Evolutionary conservation across 2,329 filamentous ascomycete genomes (phyloP).

Genomic region (Chaetomiaceae sp.): DNA sequence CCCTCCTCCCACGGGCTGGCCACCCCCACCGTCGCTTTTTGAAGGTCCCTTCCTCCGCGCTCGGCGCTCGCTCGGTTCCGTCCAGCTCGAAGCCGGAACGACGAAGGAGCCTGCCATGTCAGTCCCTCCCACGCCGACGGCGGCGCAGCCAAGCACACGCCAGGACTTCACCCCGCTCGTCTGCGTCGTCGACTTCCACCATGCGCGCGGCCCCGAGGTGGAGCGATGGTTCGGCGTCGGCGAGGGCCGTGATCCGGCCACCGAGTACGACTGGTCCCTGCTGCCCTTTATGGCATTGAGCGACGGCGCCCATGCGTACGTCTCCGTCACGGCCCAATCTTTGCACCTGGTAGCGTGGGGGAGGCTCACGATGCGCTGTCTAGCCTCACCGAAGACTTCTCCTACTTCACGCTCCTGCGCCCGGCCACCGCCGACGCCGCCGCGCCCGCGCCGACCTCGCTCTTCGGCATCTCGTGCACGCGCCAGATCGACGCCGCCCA

Average conservation of each 20-base stretch:
- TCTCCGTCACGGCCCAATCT: conserved; percentile 16
- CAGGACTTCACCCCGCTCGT: conserved; percentile 60
- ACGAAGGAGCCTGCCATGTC: conserved; percentile 3
- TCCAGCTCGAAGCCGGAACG: background rate
- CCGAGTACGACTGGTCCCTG: conserved; percentile 81
- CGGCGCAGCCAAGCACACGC: background rate
- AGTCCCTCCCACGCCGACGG: conserved; percentile 12
- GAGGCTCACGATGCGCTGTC: too few species aligned
- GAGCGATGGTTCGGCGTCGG: conserved; percentile 80
- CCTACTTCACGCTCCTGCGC: conserved; percentile 87
- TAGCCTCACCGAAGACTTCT: conserved; percentile 90
- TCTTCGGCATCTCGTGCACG: conserved; percentile 95
- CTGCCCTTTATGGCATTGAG: conserved; percentile 92
- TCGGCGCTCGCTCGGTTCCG: too few species aligned
- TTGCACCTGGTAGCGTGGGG: too few species aligned
- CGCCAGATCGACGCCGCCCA: conserved; percentile 77
- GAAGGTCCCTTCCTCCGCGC: too few species aligned
- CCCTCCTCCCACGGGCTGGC: too few species aligned
- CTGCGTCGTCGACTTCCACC: conserved; percentile 77
- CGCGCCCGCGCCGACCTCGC: conserved; percentile 76
- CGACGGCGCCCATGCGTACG: conserved; percentile 89
- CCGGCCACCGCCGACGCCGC: conserved; percentile 48
- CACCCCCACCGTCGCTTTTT: too few species aligned
- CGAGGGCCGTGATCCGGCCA: conserved; percentile 70
- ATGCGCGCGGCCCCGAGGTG: conserved; percentile 84